phyloP scores from a whole-genome alignment of 306 rosid species.

The Cicer judaicum region DNA sequence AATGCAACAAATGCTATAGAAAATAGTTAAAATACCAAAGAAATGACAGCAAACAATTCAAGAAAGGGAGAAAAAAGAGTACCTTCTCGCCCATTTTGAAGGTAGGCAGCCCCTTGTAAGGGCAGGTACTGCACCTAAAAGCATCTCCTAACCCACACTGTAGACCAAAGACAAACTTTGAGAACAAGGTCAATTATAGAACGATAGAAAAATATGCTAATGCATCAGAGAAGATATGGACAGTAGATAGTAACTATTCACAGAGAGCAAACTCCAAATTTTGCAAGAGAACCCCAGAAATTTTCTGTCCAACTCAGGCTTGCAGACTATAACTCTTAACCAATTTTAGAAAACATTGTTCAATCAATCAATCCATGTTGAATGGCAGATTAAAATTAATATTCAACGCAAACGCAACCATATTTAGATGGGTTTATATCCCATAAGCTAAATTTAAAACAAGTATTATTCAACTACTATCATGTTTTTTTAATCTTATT shows the following conservation, averaged over 20 bases:
- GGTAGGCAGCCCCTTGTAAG: slow-evolving; percentile 93
- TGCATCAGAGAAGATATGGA: slow-evolving; percentile 13
- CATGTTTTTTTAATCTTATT: no score
- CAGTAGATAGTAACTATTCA: neutral
- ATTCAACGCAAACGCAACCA: neutral
- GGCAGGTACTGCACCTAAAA: slow-evolving; percentile 92
- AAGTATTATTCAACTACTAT: neutral
- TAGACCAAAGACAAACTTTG: slow-evolving; percentile 46
- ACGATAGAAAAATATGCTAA: neutral
- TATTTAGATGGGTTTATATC: slow-evolving; percentile 22
- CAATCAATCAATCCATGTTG: neutral
- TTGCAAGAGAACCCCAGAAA: slow-evolving; percentile 18
- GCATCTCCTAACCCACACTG: slow-evolving; percentile 99
- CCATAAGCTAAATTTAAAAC: neutral
- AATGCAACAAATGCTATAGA: neutral
- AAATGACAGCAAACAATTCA: neutral
- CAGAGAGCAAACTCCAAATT: slow-evolving; percentile 1
- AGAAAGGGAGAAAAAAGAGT: slow-evolving; percentile 11
- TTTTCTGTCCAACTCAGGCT: slow-evolving; percentile 2
- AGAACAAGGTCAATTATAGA: slow-evolving; percentile 39
- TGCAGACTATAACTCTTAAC: neutral
- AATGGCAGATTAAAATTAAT: neutral
- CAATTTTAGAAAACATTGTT: slow-evolving; percentile 14
- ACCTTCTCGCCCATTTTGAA: slow-evolving; percentile 98
- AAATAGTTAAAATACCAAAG: neutral